A percentile compares a stretch with the other conserved stretches of the same genome.
These are phyloP conservation scores for Candida caryicola DNA, from an alignment of 805 yeast genomes.

Conservation along the genomic window DNA sequence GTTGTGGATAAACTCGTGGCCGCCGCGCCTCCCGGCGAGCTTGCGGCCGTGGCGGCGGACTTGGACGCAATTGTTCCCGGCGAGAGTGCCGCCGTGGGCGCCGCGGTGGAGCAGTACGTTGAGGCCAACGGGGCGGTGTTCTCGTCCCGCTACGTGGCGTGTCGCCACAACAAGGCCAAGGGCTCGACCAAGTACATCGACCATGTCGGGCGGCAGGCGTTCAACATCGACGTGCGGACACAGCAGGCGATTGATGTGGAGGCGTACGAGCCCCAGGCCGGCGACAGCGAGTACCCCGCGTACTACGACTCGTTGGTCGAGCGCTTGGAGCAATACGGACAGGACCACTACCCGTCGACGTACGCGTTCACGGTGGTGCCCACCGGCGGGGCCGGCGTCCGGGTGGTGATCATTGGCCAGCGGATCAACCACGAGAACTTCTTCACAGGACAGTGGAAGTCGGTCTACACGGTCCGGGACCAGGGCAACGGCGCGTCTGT, in stretches of 20 bases:
- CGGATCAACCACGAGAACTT: constrained; percentile 71
- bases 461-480: constrained; percentile 50
- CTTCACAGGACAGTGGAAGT: constrained; percentile 88
- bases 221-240: constrained; percentile 57
- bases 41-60: constrained; percentile 25
- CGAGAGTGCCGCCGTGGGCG: constrained; percentile 20
- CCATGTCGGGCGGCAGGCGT: constrained; percentile 43
- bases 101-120: constrained; percentile 28
- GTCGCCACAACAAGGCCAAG: constrained; percentile 29
- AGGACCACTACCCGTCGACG: constrained; percentile 63
- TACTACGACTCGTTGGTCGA: constrained; percentile 29
- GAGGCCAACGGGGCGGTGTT: constrained; percentile 29
- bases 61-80: constrained; percentile 23
- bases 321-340: constrained; percentile 49
- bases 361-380: constrained; percentile 47
- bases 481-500: constrained; percentile 27
- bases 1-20: constrained; percentile 30
- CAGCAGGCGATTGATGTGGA: constrained; percentile 54
- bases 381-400: constrained; percentile 24
- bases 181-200: constrained; percentile 51
- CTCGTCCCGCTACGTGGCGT: constrained; percentile 30
- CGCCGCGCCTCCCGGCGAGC: constrained; percentile 41
- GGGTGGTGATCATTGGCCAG: constrained; percentile 65
- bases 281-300: constrained; percentile 27
- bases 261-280: constrained; percentile 23